Evolutionary conservation across 495 filamentous ascomycete species (phyloP).

Genomic region (Aspergillus affinis): DNA sequence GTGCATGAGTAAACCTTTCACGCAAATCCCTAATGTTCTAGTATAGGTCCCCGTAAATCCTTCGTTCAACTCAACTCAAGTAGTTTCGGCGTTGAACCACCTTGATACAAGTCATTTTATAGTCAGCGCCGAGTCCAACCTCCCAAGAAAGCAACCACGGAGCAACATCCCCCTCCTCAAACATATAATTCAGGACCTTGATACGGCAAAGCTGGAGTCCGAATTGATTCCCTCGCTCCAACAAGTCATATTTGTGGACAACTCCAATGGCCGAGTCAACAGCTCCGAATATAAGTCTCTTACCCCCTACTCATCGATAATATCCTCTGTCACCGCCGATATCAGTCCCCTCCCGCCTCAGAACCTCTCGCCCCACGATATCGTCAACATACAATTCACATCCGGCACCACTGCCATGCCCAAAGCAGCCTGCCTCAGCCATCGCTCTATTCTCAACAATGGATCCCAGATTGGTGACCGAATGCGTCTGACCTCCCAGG

Average conservation of each 20-base stretch:
- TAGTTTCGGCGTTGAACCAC: constrained; percentile 74
- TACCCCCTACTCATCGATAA: constrained; percentile 51
- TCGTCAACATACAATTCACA: constrained; percentile 96
- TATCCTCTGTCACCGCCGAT: constrained; percentile 51
- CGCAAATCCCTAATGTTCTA: background rate
- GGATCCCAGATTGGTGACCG: constrained; percentile 76
- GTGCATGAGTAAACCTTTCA: background rate
- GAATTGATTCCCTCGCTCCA: constrained; percentile 66
- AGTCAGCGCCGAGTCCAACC: constrained; percentile 81
- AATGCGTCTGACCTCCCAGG: constrained; percentile 71
- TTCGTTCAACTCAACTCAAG: constrained; percentile 78
- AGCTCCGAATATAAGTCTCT: constrained; percentile 41
- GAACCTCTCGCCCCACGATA: constrained; percentile 63
- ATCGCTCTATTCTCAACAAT: constrained; percentile 87
- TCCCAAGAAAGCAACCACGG: constrained; percentile 75
- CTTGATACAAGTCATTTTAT: constrained; percentile 75
- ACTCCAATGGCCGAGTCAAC: constrained; percentile 63
- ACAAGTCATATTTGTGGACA: constrained; percentile 76
- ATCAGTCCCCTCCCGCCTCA: constrained; percentile 37
- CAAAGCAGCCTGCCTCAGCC: constrained; percentile 88
- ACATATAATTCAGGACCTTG: constrained; percentile 62
- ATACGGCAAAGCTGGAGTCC: constrained; percentile 54
- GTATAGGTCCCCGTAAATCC: constrained; percentile 82
- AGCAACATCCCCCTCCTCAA: constrained; percentile 72
- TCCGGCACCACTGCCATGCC: constrained; percentile 87